phyloP scores from a whole-genome alignment of 129 eudicot genomes.

The sunflower (Helianthus annuus) region HanXRQr2.0-SUNRISE NC_035447.2:72871117-72871616 shows the following conservation, averaged over 20 bases:
- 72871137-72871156: not conserved
- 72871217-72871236: not conserved
- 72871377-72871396: slow-evolving; percentile 33
- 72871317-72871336: slow-evolving; percentile 29
- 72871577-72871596: not conserved
- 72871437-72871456: not conserved
- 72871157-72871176: slow-evolving; percentile 10
- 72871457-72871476: not conserved
- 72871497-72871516: slow-evolving; percentile 14
- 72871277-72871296: slow-evolving; percentile 2
- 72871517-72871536: slow-evolving; percentile 18
- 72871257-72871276: slow-evolving; percentile 13
- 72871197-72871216: slow-evolving; percentile 3
- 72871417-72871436: slow-evolving; percentile 22
- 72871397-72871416: slow-evolving; percentile 32
- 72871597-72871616: not conserved
- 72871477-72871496: slow-evolving; percentile 11
- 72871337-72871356: slow-evolving; percentile 43
- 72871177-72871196: not conserved
- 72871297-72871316: slow-evolving; percentile 16
- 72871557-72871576: slow-evolving; percentile 2
- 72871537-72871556: slow-evolving; percentile 15
- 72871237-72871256: slow-evolving; percentile 13
- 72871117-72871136: slow-evolving; percentile 63
- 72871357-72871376: slow-evolving; percentile 37